Evolutionary conservation across 2,329 filamentous ascomycete species (phyloP).

Genomic region (Byssothecium circinans): DNA sequence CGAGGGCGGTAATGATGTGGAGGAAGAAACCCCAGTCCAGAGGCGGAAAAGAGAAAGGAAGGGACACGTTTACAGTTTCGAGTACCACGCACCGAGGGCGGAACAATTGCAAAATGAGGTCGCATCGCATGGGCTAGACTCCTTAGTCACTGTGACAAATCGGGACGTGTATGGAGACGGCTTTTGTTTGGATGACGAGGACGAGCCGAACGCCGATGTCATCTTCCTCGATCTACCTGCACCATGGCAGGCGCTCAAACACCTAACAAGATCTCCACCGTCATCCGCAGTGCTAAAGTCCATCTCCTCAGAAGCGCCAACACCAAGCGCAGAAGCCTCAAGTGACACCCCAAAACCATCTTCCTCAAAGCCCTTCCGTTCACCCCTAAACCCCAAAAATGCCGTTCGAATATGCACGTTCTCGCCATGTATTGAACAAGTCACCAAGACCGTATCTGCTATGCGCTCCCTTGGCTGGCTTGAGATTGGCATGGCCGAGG

Average conservation of each 20-base stretch:
- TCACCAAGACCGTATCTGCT: constrained; percentile 78
- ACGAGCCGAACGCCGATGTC: constrained; percentile 58
- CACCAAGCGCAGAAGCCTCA: constrained; percentile 47
- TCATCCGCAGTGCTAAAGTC: constrained; percentile 30
- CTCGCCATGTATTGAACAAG: constrained; percentile 96
- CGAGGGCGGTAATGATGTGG: not conserved
- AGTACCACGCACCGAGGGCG: constrained; percentile 75
- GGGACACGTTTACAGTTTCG: constrained; percentile 79
- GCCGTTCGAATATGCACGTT: constrained; percentile 87
- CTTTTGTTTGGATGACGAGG: constrained; percentile 58
- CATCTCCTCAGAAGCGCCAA: constrained; percentile 26
- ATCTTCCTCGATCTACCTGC: constrained; percentile 81
- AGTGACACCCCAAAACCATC: constrained; percentile 8
- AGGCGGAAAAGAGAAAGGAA: constrained; percentile 38
- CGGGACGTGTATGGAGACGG: constrained; percentile 78
- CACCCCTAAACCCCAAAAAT: constrained; percentile 69
- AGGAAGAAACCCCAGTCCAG: constrained; percentile 18
- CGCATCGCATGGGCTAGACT: constrained; percentile 64
- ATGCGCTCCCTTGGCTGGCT: constrained; percentile 85
- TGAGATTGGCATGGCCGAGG: constrained; percentile 90
- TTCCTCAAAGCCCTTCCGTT: constrained; percentile 33
- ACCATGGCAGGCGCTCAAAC: constrained; percentile 76
- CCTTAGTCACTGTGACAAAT: constrained; percentile 71
- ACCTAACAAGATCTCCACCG: constrained; percentile 62
- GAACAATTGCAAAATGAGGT: constrained; percentile 71